phyloP scores from a whole-genome alignment of 2,329 filamentous ascomycete genomes.

The Cordyceps militaris region DNA sequence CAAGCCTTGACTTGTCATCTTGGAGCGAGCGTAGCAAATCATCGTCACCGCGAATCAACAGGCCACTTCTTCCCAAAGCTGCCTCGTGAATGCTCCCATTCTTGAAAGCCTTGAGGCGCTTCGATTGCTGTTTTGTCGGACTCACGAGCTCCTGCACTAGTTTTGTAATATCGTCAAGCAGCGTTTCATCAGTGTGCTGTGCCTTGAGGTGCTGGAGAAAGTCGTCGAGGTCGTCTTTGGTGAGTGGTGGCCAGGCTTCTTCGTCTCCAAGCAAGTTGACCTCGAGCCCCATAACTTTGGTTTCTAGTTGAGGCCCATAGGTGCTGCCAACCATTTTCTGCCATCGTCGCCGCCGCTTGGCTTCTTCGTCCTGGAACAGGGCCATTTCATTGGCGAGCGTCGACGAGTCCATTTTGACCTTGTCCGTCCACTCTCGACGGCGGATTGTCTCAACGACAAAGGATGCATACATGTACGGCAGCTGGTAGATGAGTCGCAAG shows the following conservation, averaged over 20 bases:
- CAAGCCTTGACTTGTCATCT: conserved; percentile 70
- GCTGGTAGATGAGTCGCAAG: conserved; percentile 69
- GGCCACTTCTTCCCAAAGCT: conserved; percentile 76
- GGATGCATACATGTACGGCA: conserved; percentile 86
- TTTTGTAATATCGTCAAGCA: conserved; percentile 67
- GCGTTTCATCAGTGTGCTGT: conserved; percentile 56
- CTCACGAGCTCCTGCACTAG: conserved; percentile 71
- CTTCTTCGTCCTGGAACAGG: conserved; percentile 84
- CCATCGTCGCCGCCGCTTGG: conserved; percentile 84
- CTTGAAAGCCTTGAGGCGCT: conserved; percentile 88
- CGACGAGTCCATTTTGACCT: conserved; percentile 79
- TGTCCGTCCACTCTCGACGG: conserved; percentile 84
- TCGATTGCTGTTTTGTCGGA: conserved; percentile 79
- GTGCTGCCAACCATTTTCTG: conserved; percentile 74
- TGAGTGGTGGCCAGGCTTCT: conserved; percentile 70
- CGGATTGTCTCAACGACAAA: conserved; percentile 80
- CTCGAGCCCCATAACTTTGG: conserved; percentile 68
- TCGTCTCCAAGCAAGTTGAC: conserved; percentile 77
- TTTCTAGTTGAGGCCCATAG: conserved; percentile 61
- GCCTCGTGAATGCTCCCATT: conserved; percentile 92
- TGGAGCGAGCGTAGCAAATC: conserved; percentile 71
- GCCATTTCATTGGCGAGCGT: conserved; percentile 90
- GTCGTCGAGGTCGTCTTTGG: conserved; percentile 66
- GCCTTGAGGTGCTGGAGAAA: conserved; percentile 62
- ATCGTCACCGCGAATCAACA: conserved; percentile 80